Base-by-base conservation (phyloP, 108 stramenopile species). In the Epithemia pelagica region DNA sequence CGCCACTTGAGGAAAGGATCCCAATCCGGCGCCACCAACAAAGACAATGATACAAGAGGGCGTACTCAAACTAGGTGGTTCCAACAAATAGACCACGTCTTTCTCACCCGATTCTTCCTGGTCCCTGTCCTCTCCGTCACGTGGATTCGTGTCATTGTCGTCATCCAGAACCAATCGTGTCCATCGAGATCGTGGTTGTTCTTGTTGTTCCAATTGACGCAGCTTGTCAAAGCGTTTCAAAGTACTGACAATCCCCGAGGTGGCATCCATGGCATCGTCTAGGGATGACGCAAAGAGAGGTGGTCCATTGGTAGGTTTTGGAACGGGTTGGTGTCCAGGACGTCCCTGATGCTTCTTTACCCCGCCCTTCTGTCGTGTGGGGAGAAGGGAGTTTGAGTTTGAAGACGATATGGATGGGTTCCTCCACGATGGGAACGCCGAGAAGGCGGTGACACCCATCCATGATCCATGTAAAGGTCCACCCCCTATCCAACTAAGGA, bases 21-120 rank as follows among this genome's bases (percentile, higher is more conserved):
- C 91, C 32, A 92, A 62, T 1, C 84, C 88, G 22, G 91, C 91
- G 5, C 91, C 91, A 25, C 91, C 91, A 19, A 84, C 66, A 63
- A 92, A 92, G 32, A 89, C 80, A 69, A 92, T 88, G 0, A 88
- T 37, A 62, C 84, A 86, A 10, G 88, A 89, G 7, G 91, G 91
- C 37, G 68, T 76, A 0, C 74, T 57, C 10, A 59, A 75, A 3
- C 64, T 67, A 2, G 85, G 64, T 52, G 90, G 90, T 76, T 91
- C 87, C 37, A 91, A 53, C 1, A 87, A 77, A 60, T 87, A 91
- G 0, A 91, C 90, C 59, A 81, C 70, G 0, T 82, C 81, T 67
- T 80, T 15, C 15, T 46, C 37, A 10, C 15, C 15, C 37, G 60
- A 22, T 46, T 46, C 10, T 46, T 46, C 37, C 5, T 15, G 5